Evolutionary conservation across 139 green algal genomes (phyloP), one percentile per base, ranked within the genome.

Genomic region (Coccomyxa sp.): DNA sequence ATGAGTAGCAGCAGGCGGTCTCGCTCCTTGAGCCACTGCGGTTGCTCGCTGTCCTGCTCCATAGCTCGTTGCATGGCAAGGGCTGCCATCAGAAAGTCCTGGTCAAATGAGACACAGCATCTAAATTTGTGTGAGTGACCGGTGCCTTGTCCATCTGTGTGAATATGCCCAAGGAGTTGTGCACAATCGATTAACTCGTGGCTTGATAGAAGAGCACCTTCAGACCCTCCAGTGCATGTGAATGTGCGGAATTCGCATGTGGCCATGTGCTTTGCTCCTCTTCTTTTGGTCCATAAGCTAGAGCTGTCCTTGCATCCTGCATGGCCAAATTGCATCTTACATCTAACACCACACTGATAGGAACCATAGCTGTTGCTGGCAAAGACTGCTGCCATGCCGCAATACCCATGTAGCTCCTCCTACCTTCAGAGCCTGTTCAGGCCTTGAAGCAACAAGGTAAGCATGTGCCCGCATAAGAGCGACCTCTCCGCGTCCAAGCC

Each of bases 1-100:
- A 92, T 84, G 59, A 88, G 86, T 31, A 85, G 84, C 66, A 85
- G 45, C 13, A 92, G 76, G 13, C 88, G 79, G 71, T 90, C 81
- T 32, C 89, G 17, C 13, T 84, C 78, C 10, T 82, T 81, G 12
- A 51, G 31, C 28, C 82, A 86, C 18, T 82, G 18, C 0, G 63
- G n/a, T 3, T 38, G 57, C 0, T 71, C 81, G 27, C 71, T 59
- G 0, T 82, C 63, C 23, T 85, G 78, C 77, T 84, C 79, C 60
- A 80, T 57, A 18, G 83, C 83, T 45, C 17, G 32, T 58, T 83
- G 79, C 79, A 83, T 83, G 13, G 83, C 79, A 57, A 86, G 68
- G 4, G 79, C 83, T 13, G 83, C 83, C 60, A 67, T 51, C 58
- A 79, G 18, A 81, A 81, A 66, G 76, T 85, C 82, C 82, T 85